Evolutionary conservation across 345 rosid species (phyloP), one percentile per base, ranked within the genome.

Genomic region (Garcia nutans): DNA sequence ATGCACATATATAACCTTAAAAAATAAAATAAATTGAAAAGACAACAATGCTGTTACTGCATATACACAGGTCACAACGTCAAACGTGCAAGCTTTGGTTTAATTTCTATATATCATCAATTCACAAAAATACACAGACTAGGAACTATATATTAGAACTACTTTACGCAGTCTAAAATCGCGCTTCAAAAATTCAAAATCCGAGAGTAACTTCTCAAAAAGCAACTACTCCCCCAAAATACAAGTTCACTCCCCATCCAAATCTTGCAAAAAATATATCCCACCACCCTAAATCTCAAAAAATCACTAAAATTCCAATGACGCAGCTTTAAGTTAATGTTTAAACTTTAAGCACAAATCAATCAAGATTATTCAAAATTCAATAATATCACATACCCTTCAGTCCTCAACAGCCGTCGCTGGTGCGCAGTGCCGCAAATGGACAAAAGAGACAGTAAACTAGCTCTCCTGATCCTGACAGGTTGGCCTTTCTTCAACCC

Each of bases 401-500:
- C 94, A 75, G 90, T 85, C 79, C 97, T 87, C 78, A 96, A 78
- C 11, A 90, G 92, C 76, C 99, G 88, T 17, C 99, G 85, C 78
- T 92, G 97, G 41, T 86, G 94, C 6, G 81, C 82, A 1, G 97
- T 86, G 62, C 88, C 84, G 49, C 96, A 96, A 83, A 93, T 91
- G 72, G 91, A 82, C 78, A 96, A 82, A 71, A 96, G 68, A 71
- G 99, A 96, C 63, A 85, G 64, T 76, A 96, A 66, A 52, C 99
- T 93, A 13, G 97, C 96, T 56, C 98, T 85, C 86, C 93, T 77
- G 79, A 92, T 90, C 88, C 97, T 87, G 66, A 86, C 61, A 56
- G 92, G 98, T 71, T 91, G 93, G 8, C 96, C 97, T 52, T 85
- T 88, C 87, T 80, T 84, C 68, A 96, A 78, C 82, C 99, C 99